These are phyloP conservation scores for Calonectria hawksworthii DNA, from an alignment of 2,329 filamentous ascomycete species.

Conservation along the genomic window DNA sequence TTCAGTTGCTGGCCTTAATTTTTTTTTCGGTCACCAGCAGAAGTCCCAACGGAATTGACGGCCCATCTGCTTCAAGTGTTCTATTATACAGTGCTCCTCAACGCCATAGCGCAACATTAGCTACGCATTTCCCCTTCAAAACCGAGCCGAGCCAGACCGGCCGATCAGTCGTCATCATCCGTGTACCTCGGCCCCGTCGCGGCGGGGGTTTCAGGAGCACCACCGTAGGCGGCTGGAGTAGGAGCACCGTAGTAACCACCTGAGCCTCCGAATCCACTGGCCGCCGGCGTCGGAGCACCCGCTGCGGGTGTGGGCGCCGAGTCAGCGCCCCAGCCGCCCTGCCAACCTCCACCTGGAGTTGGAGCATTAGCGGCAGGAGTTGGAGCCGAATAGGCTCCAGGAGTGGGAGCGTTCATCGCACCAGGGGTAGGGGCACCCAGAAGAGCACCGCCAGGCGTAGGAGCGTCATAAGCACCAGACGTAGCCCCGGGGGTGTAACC, in stretches of 20 bases:
- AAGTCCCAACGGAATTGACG: neutral
- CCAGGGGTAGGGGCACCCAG: constrained; percentile 73
- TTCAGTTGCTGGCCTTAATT: neutral
- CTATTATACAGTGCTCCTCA: constrained; percentile 25
- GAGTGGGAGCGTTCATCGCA: constrained; percentile 78
- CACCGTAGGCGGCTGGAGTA: constrained; percentile 73
- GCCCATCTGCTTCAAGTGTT: constrained; percentile 6
- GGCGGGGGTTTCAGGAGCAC: constrained; percentile 72
- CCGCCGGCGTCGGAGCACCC: constrained; percentile 78
- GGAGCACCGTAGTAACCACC: constrained; percentile 70
- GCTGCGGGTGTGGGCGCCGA: constrained; percentile 77
- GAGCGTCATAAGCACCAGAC: constrained; percentile 75
- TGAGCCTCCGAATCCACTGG: constrained; percentile 59
- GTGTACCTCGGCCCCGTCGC: constrained; percentile 69
- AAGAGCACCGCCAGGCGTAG: constrained; percentile 73
- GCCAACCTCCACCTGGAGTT: constrained; percentile 76
- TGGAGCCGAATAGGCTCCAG: constrained; percentile 76
- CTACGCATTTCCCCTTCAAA: neutral
- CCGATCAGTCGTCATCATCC: constrained; percentile 59
- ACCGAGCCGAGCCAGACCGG: constrained; percentile 25
- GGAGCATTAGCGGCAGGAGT: constrained; percentile 76
- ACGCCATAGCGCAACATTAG: constrained; percentile 12
- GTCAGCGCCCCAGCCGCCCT: constrained; percentile 71
- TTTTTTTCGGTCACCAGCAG: constrained; percentile 7
- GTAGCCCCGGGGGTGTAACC: constrained; percentile 68